phyloP scores from a whole-genome alignment of 2,329 filamentous ascomycete genomes.

The Aspergillus calidoustus region DNA sequence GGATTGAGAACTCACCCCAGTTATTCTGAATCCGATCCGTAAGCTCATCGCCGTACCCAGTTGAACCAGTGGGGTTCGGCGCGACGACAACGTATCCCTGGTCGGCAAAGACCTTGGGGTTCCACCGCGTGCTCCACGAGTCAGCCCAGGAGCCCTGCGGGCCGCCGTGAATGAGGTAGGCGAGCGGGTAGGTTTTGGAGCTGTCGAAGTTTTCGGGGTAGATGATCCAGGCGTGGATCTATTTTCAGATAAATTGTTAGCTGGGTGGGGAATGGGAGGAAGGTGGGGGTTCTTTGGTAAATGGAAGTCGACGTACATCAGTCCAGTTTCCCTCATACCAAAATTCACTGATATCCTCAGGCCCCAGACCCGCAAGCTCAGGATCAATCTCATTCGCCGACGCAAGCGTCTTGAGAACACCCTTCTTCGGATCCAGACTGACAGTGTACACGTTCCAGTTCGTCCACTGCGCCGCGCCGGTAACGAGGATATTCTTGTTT shows the following conservation, averaged over 20 bases:
- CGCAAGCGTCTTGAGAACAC: slow-evolving; percentile 34
- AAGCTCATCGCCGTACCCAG: slow-evolving; percentile 78
- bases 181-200: slow-evolving; percentile 75
- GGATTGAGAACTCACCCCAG: slow-evolving; percentile 63
- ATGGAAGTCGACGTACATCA: slow-evolving; percentile 29
- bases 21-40: slow-evolving; percentile 76
- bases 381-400: slow-evolving; percentile 46
- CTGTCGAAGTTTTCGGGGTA: slow-evolving; percentile 64
- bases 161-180: slow-evolving; percentile 81
- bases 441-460: slow-evolving; percentile 42
- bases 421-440: slow-evolving; percentile 29
- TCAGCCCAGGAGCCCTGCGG: slow-evolving; percentile 78
- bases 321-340: slow-evolving; percentile 44
- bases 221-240: slow-evolving; percentile 48
- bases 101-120: slow-evolving; percentile 82
- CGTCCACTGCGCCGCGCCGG: slow-evolving; percentile 41
- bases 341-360: slow-evolving; percentile 43
- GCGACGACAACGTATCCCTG: slow-evolving; percentile 83
- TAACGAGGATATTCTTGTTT: slow-evolving; percentile 38
- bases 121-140: slow-evolving; percentile 82
- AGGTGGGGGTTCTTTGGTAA: no score
- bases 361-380: slow-evolving; percentile 41
- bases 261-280: neutral
- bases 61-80: slow-evolving; percentile 83
- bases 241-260: neutral